These are phyloP conservation scores for Hebeloma cylindrosporum DNA, from an alignment of 768 basidiomycete species.

Conservation along the genomic window DNA sequence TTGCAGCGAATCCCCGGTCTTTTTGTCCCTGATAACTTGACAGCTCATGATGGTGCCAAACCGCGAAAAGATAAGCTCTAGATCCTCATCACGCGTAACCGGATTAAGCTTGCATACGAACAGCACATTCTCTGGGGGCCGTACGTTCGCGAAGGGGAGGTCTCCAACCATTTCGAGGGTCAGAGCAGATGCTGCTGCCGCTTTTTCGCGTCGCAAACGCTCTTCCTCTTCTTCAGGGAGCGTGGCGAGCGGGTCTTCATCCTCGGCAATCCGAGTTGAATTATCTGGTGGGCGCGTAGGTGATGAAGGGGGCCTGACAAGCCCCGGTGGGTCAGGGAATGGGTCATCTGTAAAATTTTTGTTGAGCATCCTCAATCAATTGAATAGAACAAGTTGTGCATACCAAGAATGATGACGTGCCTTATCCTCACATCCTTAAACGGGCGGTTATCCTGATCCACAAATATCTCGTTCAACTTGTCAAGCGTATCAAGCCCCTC, in stretches of 20 bases:
- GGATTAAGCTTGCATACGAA: constrained; percentile 99
- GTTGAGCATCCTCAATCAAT: constrained; percentile 15
- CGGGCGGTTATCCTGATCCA: constrained; percentile 86
- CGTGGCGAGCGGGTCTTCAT: constrained; percentile 84
- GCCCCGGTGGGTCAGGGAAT: constrained; percentile 81
- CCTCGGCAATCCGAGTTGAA: constrained; percentile 89
- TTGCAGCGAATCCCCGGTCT: constrained; percentile 93
- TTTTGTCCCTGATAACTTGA: constrained; percentile 95
- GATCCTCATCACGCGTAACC: constrained; percentile 92
- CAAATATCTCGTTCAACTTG: constrained; percentile 89
- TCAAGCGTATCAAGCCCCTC: constrained; percentile 92
- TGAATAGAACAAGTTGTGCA: constrained; percentile 1
- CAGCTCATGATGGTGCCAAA: constrained; percentile 97
- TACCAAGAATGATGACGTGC: constrained; percentile 94
- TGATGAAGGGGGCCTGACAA: constrained; percentile 69
- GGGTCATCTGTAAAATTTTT: constrained; percentile 78
- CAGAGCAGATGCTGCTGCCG: constrained; percentile 89
- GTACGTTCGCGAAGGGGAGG: constrained; percentile 95
- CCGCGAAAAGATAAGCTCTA: constrained; percentile 95
- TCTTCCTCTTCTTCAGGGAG: constrained; percentile 88
- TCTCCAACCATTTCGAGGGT: constrained; percentile 99
- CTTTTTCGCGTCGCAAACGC: constrained; percentile 75
- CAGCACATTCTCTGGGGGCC: constrained; percentile 96
- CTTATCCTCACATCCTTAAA: constrained; percentile 93
- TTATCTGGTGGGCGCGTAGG: constrained; percentile 84